These are phyloP conservation scores for Alternaria panax DNA, from an alignment of 2,329 filamentous ascomycete genomes.

Conservation along the genomic window DNA sequence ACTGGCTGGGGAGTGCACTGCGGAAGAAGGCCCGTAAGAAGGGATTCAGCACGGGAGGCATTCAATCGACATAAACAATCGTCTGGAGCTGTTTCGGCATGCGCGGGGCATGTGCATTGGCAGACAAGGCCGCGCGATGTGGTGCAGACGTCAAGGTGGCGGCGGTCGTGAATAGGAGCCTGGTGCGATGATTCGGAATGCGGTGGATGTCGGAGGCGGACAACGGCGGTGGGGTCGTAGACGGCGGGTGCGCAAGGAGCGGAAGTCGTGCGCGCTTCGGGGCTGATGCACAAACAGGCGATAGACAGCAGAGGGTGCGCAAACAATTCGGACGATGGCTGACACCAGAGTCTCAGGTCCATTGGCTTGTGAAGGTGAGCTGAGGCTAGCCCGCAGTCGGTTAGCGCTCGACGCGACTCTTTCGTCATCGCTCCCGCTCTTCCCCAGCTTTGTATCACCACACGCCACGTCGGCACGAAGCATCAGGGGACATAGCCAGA, in stretches of 20 bases:
- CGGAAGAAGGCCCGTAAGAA: slow-evolving; percentile 99
- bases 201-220: slow-evolving; percentile 16
- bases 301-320: slow-evolving; percentile 12
- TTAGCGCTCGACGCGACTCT: slow-evolving; percentile 25
- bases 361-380: slow-evolving; percentile 38
- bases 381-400: slow-evolving; percentile 19
- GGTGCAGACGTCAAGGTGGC: slow-evolving; percentile 17
- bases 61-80: slow-evolving; percentile 64
- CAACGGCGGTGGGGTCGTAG: slow-evolving; percentile 5
- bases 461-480: slow-evolving; percentile 2
- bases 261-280: background rate
- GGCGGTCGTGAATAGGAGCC: slow-evolving; percentile 33
- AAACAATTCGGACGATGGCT: slow-evolving; percentile 15
- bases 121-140: slow-evolving; percentile 29
- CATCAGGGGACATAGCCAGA: background rate
- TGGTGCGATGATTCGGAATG: slow-evolving; percentile 26
- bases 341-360: slow-evolving; percentile 8
- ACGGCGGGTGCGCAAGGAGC: background rate
- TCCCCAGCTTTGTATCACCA: slow-evolving; percentile 14
- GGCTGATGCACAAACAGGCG: slow-evolving; percentile 5
- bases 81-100: slow-evolving; percentile 22
- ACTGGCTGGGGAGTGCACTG: slow-evolving; percentile 90
- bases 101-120: slow-evolving; percentile 41
- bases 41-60: slow-evolving; percentile 95
- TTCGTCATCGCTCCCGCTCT: slow-evolving; percentile 30